phyloP scores from a whole-genome alignment of 1,284 basidiomycete species.

The Coniferiporia weirii region DNA sequence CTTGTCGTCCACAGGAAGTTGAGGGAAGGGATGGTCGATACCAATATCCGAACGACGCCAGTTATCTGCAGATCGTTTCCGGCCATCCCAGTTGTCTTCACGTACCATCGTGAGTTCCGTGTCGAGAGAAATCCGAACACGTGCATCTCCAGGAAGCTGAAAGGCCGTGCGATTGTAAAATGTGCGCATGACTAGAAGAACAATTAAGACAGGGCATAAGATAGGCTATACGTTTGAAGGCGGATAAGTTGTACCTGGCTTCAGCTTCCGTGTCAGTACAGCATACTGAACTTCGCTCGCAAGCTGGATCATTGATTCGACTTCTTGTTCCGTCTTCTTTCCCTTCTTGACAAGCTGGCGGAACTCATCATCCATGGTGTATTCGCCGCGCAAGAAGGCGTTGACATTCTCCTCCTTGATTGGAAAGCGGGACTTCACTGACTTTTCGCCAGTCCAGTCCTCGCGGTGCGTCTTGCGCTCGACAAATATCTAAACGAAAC shows the following conservation, averaged over 20 bases:
- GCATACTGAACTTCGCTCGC: conserved; percentile 96
- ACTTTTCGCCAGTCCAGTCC: conserved; percentile 99
- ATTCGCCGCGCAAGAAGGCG: conserved; percentile 84
- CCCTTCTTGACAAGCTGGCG: conserved; percentile 85
- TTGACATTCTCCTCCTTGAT: conserved; percentile 96
- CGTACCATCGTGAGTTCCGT: conserved; percentile 92
- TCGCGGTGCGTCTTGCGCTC: conserved; percentile 99
- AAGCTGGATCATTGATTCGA: conserved; percentile 93
- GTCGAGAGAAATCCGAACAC: conserved; percentile 96
- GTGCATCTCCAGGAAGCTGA: conserved; percentile 96
- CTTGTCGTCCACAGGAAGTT: conserved; percentile 75
- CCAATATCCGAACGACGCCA: conserved; percentile 95
- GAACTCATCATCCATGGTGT: conserved; percentile 94
- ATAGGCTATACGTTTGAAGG: conserved; percentile 2
- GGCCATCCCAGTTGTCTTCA: conserved; percentile 96
- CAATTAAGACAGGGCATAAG: neutral
- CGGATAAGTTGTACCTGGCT: conserved; percentile 54
- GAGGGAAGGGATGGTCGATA: conserved; percentile 87
- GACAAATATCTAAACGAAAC: conserved; percentile 75
- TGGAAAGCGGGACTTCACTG: conserved; percentile 96
- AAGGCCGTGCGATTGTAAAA: conserved; percentile 99
- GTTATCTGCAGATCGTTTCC: conserved; percentile 73
- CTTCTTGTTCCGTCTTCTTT: conserved; percentile 92
- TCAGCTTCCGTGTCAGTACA: conserved; percentile 77
- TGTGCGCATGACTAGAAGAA: conserved; percentile 79